Evolutionary conservation across 371 early-diverging fungal species (phyloP).

Genomic region (Homolaphlyctis polyrhiza): DNA sequence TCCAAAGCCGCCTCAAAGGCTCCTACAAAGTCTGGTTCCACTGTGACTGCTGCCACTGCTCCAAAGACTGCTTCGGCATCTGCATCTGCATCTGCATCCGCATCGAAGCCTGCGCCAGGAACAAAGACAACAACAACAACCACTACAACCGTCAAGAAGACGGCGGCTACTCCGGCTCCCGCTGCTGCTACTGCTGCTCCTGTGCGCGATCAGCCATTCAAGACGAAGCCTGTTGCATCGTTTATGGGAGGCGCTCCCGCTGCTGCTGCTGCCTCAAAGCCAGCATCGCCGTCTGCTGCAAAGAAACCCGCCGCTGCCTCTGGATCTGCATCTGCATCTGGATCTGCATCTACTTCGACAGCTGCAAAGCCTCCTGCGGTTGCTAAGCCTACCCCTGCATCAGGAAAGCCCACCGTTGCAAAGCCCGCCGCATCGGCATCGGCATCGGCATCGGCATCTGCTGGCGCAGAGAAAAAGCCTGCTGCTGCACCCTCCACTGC

Average conservation of each 20-base stretch:
- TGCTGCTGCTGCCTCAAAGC: background rate
- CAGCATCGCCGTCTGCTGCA: background rate
- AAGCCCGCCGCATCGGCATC: background rate
- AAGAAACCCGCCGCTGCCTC: background rate
- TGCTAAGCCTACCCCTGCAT: background rate
- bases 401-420: background rate
- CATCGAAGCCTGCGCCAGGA: background rate
- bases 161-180: background rate
- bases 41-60: background rate
- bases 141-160: background rate
- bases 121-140: background rate
- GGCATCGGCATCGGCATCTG: background rate
- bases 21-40: background rate
- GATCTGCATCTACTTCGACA: background rate
- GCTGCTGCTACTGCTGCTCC: background rate
- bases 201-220: no score
- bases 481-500: background rate
- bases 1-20: background rate
- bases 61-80: background rate
- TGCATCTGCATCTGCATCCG: background rate
- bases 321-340: background rate
- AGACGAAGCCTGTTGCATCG: background rate
- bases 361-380: background rate
- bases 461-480: background rate
- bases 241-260: background rate